These are phyloP conservation scores for Avicennia marina DNA, from an alignment of 257 asterid species.

Conservation along the genomic window DNA sequence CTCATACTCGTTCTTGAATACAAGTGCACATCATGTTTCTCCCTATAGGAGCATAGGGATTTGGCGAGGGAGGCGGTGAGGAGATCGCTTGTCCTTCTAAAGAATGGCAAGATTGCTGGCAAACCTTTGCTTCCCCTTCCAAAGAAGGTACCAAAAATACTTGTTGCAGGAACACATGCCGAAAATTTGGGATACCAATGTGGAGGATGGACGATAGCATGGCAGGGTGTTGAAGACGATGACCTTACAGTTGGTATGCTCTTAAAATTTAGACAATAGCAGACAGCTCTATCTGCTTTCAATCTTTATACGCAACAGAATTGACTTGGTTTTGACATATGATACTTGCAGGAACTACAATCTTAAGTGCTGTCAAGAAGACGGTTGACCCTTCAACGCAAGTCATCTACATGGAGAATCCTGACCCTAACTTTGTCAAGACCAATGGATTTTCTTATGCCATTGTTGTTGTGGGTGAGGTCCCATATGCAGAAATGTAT, in stretches of 20 bases:
- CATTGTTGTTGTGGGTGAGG: constrained; percentile 74
- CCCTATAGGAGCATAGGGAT: constrained; percentile 69
- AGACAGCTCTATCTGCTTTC: too few relatives aligned
- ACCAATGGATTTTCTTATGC: constrained; percentile 54
- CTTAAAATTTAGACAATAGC: too few relatives aligned
- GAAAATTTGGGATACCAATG: constrained; percentile 85
- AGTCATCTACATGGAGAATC: constrained; percentile 53
- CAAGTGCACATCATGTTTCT: not conserved
- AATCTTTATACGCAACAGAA: too few relatives aligned
- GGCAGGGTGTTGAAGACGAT: constrained; percentile 79
- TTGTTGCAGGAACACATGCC: constrained; percentile 80
- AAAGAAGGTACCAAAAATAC: constrained; percentile 57
- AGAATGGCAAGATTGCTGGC: constrained; percentile 45
- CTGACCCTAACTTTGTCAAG: constrained; percentile 41
- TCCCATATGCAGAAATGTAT: constrained; percentile 54
- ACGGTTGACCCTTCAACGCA: constrained; percentile 70
- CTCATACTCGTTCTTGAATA: too few relatives aligned
- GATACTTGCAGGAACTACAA: constrained; percentile 60
- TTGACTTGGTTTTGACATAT: too few relatives aligned
- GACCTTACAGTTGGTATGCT: constrained; percentile 58
- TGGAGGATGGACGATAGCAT: constrained; percentile 90
- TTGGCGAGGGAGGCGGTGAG: constrained; percentile 90
- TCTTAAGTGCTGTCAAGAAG: constrained; percentile 57
- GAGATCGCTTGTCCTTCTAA: constrained; percentile 74
- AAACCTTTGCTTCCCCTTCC: constrained; percentile 75